Base-by-base conservation (phyloP, 192 early-diverging fungal species). In the Neocallimastix lanati region DNA sequence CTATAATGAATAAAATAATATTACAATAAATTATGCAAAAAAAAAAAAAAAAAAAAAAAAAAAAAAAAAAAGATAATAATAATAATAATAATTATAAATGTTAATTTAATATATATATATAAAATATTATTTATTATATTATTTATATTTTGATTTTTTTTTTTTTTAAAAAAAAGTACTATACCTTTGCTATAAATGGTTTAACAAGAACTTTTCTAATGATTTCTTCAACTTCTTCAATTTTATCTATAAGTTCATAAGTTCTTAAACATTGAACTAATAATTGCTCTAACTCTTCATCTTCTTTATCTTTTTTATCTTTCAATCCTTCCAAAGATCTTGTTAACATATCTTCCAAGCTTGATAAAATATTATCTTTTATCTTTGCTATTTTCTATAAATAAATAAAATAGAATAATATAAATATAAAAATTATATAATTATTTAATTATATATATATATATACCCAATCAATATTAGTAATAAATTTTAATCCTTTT, bases 401-500 rank as follows among this genome's bases (percentile, higher is more conserved):
- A n/a, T 27, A 29, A 14, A n/a, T n/a, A n/a, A n/a, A n/a, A n/a
- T n/a, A n/a, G n/a, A n/a, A n/a, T 7, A 28, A 37, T 30, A 77
- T 28, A 81, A 36, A 18, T 78, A 29, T 29, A 76, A 28, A 27
- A 25, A 15, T 78, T 25, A 18, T 76, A 38, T 82, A 18, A n/a
- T n/a, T n/a, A n/a, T n/a, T n/a, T n/a, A n/a, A n/a, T n/a, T n/a
- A n/a, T 25, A 83, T 50, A 76, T 21, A 27, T 25, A 1, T 28
- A 76, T 83, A 78, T 85, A 94, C 93, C 93, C 92, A 92, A 79
- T 90, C 87, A 80, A 93, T 89, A 35, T 92, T 90, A n/a, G 85
- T 79, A 14, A 95, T 91, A 84, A 94, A 93, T 2, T 91, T 84
- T 27, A 90, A 81, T 15, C 81, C 84, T 78, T 90, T 84, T 12